Evolutionary conservation across 305 asterid genomes (phyloP), one percentile per base, ranked within the genome.

Genomic region (Caryopteris hybrid): DNA sequence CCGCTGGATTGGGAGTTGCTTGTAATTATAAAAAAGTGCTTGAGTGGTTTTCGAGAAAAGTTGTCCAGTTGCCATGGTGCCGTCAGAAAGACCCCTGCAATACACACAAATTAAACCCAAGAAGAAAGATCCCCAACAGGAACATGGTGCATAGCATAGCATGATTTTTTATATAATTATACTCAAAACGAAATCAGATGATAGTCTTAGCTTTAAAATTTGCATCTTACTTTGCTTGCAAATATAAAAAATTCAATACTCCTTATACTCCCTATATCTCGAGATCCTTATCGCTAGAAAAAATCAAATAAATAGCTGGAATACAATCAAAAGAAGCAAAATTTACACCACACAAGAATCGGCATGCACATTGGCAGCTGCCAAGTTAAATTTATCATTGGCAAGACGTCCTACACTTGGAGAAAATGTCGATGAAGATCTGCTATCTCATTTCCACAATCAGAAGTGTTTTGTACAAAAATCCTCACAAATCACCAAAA

Each of bases 41-140:
- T 94, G 98, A 33, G 99, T 94, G 68, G 87, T 85, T 80, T 85
- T 89, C 56, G 99, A 94, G 78, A 94, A 94, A 77, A 94, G 83
- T 76, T 91, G 95, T 57, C 99, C 98, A 2, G 97, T 83, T 53
- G 99, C 93, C 99, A 94, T 94, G 83, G 70, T 69, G 71, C 50
- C 62, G 48, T 72, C 86, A 83, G 57, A 41, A 59, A 17, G 52
- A 58, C 31, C 36, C 76, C 72, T 68, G 71, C 52, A 48, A 43
- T 10, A 60, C 21, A 56, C 33, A 48, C 45, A 8, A 10, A 36
- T 62, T n/a, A 54, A 39, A 17, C 33, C 16, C 58, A 22, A 41
- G 33, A 42, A 53, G 47, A 12, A 61, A 16, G 45, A 66, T 50
- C 41, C 34, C 43, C 42, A 5, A 60, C 5, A 23, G 39, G 31